phyloP scores from a whole-genome alignment of 148 eudicot genomes.

The Euryodendron excelsum region DNA sequence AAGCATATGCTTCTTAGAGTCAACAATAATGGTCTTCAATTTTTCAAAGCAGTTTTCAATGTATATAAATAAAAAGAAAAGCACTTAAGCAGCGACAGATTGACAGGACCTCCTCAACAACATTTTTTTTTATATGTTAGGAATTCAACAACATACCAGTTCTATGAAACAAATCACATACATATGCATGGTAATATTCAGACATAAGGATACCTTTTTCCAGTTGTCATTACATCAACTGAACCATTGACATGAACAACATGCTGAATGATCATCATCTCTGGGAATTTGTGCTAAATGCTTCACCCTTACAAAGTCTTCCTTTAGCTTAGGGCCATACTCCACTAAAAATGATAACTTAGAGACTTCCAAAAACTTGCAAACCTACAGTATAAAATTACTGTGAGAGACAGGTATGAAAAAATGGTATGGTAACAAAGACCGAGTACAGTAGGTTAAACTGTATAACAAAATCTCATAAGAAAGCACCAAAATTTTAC shows the following conservation, averaged over 20 bases:
- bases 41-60: slow-evolving; percentile 1
- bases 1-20: not conserved
- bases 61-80: not conserved
- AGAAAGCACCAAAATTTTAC: not conserved
- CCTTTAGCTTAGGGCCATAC: slow-evolving; percentile 96
- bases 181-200: slow-evolving; percentile 4
- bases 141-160: not conserved
- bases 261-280: slow-evolving; percentile 55
- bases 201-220: slow-evolving; percentile 67
- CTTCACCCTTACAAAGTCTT: slow-evolving; percentile 88
- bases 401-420: not conserved
- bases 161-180: not conserved
- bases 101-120: not conserved
- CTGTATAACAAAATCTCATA: not conserved
- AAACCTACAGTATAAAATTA: slow-evolving; percentile 53
- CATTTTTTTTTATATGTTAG: too few species aligned
- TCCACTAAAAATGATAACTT: slow-evolving; percentile 88
- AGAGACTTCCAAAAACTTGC: slow-evolving; percentile 95
- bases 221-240: slow-evolving; percentile 93
- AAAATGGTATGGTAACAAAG: not conserved
- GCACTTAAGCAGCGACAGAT: not conserved
- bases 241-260: slow-evolving; percentile 68
- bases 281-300: slow-evolving; percentile 72
- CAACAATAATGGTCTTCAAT: slow-evolving; percentile 4
- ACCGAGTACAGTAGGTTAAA: not conserved